Percentiles rank a stretch among this genome's conserved stretches.
phyloP scores from a whole-genome alignment of 495 filamentous ascomycete genomes.

The Aspergillus asperescens region DNA sequence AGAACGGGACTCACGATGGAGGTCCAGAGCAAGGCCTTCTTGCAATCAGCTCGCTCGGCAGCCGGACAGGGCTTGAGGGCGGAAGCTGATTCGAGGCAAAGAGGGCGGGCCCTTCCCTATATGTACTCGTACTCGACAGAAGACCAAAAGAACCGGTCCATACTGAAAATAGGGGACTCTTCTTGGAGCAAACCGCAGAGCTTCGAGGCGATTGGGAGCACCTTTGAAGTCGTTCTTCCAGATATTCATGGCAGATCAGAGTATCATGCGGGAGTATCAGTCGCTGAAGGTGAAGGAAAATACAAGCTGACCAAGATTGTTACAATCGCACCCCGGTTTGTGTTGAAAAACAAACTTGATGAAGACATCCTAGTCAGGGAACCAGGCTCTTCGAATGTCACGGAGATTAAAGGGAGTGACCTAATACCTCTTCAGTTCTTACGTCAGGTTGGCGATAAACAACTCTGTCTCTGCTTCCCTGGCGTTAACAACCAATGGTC shows the following conservation, averaged over 20 bases:
- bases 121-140: slow-evolving; percentile 92
- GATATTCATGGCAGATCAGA: slow-evolving; percentile 66
- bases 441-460: slow-evolving; percentile 70
- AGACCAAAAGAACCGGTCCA: slow-evolving; percentile 81
- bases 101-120: slow-evolving; percentile 66
- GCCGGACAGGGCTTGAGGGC: slow-evolving; percentile 66
- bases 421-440: slow-evolving; percentile 83
- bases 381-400: slow-evolving; percentile 75
- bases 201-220: slow-evolving; percentile 97
- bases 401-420: slow-evolving; percentile 67
- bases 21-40: slow-evolving; percentile 81
- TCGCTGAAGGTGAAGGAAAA: slow-evolving; percentile 89
- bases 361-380: slow-evolving; percentile 88
- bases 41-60: slow-evolving; percentile 73
- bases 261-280: slow-evolving; percentile 82
- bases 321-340: slow-evolving; percentile 87
- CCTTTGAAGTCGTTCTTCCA: slow-evolving; percentile 74
- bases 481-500: slow-evolving; percentile 98
- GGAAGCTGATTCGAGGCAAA: slow-evolving; percentile 46
- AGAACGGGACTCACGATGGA: slow-evolving; percentile 87
- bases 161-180: slow-evolving; percentile 81
- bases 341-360: slow-evolving; percentile 85
- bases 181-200: slow-evolving; percentile 95
- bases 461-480: slow-evolving; percentile 87
- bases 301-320: slow-evolving; percentile 95